Evolutionary conservation across 2,329 filamentous ascomycete genomes (phyloP), one percentile per base, ranked within the genome.

Genomic region (Colletotrichum eleusines): DNA sequence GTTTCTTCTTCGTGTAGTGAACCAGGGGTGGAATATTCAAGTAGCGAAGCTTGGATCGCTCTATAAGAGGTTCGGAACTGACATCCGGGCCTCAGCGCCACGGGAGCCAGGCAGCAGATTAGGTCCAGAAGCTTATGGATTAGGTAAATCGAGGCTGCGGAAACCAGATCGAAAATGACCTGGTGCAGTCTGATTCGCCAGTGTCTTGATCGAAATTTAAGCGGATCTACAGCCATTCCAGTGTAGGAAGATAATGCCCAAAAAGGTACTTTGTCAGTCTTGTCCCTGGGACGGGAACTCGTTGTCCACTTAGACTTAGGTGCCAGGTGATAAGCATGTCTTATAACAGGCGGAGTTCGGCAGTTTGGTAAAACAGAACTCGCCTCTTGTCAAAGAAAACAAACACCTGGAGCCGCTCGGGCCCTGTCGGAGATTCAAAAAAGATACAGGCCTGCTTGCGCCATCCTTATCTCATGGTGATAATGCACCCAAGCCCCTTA

Each of bases 361-460:
- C 9, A 18, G 23, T 14, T 28, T 28, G 48, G 11, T 50, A 26
- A 50, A 26, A 23, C 23, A 50, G n/a, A 50, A 20, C 46, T 33
- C 40, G 51, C n/a, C 44, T 69, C 35, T 26, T 35, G 31, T 33
- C 26, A 42, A 65, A 59, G 31, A 26, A 33, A 38, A 35, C 66
- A 33, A 38, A 35, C 66, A 46, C 51, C 28, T 9, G 11, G 38
- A 28, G 48, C 33, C 55, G 44, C 40, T 28, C 20, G 48, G 38
- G 18, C 33, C 16, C 20, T 28, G 48, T 31, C 33, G 31, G 16
- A n/a, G n/a, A 55, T 48, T 38, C 44, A n/a, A 51, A 46, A 44
- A 42, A 35, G 33, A 28, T 28, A 44, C 48, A 40, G 61, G 35
- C 38, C 35, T 7, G 5, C 48, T 63, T 42, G 20, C 38, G 26